Evolutionary conservation across 2,329 filamentous ascomycete species (phyloP).

Genomic region (Penicillium olsonii): DNA sequence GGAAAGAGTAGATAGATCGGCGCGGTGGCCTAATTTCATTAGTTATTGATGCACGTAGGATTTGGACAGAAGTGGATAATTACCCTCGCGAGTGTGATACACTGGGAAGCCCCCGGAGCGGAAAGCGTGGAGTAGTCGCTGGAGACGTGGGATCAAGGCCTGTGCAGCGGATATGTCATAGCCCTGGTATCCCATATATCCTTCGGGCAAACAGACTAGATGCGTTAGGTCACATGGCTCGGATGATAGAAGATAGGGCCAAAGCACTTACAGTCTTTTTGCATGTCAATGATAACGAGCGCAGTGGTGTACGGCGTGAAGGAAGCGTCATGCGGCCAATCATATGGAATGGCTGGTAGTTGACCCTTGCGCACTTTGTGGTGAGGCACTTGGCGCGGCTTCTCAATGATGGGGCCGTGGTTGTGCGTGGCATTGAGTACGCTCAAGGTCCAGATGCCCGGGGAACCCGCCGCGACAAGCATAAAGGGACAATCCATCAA

Average conservation of each 20-base stretch:
- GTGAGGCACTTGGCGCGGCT: conserved; percentile 42
- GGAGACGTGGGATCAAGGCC: conserved; percentile 43
- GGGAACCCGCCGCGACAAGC: conserved; percentile 46
- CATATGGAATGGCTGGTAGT: conserved; percentile 43
- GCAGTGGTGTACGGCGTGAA: conserved; percentile 49
- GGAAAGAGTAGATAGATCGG: conserved; percentile 59
- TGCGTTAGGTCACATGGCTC: conserved; percentile 1
- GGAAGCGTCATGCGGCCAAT: conserved; percentile 50
- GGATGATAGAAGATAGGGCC: not conserved
- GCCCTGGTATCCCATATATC: conserved; percentile 49
- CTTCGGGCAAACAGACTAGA: conserved; percentile 46
- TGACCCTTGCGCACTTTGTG: conserved; percentile 49
- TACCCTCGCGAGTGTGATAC: conserved; percentile 50
- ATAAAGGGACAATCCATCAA: conserved; percentile 49
- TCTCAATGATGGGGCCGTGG: conserved; percentile 45
- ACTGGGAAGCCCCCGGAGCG: conserved; percentile 44
- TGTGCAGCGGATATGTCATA: conserved; percentile 45
- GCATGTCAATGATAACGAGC: conserved; percentile 51
- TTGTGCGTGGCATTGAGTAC: conserved; percentile 46
- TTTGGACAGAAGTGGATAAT: not conserved
- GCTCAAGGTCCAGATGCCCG: conserved; percentile 47
- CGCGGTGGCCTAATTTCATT: conserved; percentile 43
- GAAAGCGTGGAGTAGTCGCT: conserved; percentile 41
- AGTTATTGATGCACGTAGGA: conserved; percentile 2
- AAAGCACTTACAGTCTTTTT: conserved; percentile 46